A percentile compares a stretch with the other conserved stretches of the same genome.
Conservation (phyloP, 139 green algal genomes). For the Haematococcus sp. region DNA sequence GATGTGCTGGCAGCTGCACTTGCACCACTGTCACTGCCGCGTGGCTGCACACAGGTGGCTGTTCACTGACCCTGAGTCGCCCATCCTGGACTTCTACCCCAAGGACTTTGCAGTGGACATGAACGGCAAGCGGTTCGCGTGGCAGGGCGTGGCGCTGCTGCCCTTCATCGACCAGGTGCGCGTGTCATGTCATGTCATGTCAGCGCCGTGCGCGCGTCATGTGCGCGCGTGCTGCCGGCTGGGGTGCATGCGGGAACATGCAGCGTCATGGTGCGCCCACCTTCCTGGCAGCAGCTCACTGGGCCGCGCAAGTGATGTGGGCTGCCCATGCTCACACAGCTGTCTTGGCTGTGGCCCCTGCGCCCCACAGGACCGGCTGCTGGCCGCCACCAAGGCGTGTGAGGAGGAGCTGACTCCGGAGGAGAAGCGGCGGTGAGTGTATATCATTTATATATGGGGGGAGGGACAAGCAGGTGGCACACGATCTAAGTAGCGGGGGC, state of each 20-base stretch:
- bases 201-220: constrained; percentile 13
- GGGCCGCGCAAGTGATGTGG: no score
- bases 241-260: constrained; percentile 20
- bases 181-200: constrained; percentile 25
- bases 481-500: no score
- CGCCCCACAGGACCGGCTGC: constrained; percentile 18
- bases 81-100: constrained; percentile 98
- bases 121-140: constrained; percentile 98
- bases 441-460: background rate
- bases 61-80: constrained; percentile 77
- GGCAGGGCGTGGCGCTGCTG: constrained; percentile 96
- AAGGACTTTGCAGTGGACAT: constrained; percentile 93
- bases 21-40: no score
- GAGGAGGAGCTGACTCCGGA: constrained; percentile 66
- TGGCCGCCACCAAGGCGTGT: constrained; percentile 28
- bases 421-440: constrained; percentile 52
- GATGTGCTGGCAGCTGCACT: no score
- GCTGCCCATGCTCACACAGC: no score
- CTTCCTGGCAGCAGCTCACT: no score
- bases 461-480: no score
- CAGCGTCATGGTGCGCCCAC: no score
- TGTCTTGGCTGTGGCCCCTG: no score
- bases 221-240: no score
- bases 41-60: no score
- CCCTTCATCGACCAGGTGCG: constrained; percentile 93